These are phyloP conservation scores for Hymenoscyphus fructigenus DNA, from an alignment of 2,329 filamentous ascomycete species.

Conservation along the genomic window DNA sequence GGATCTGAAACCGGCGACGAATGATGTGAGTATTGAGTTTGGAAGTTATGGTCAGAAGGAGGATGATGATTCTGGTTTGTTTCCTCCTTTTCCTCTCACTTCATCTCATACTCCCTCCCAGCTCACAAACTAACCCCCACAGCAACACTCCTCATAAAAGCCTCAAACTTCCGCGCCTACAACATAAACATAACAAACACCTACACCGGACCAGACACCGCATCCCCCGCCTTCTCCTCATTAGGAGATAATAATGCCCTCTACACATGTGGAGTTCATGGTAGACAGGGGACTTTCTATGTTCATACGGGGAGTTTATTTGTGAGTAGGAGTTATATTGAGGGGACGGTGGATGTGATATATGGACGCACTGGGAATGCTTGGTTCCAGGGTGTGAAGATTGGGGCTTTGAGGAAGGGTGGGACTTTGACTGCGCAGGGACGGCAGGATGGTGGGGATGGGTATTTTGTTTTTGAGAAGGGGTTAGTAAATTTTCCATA, in stretches of 20 bases:
- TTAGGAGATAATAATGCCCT: slow-evolving; percentile 50
- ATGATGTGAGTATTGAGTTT: slow-evolving; percentile 39
- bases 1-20: slow-evolving; percentile 41
- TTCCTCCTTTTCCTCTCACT: not conserved
- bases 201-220: slow-evolving; percentile 46
- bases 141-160: slow-evolving; percentile 28
- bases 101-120: not conserved
- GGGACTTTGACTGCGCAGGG: slow-evolving; percentile 49
- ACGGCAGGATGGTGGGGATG: slow-evolving; percentile 47
- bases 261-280: slow-evolving; percentile 52
- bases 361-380: slow-evolving; percentile 51
- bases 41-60: slow-evolving; percentile 10
- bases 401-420: slow-evolving; percentile 42
- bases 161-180: slow-evolving; percentile 53
- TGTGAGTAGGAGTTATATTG: slow-evolving; percentile 54
- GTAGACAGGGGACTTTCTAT: slow-evolving; percentile 54
- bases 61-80: slow-evolving; percentile 40
- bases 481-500: slow-evolving; percentile 30
- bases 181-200: slow-evolving; percentile 56
- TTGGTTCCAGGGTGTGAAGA: slow-evolving; percentile 51
- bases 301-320: slow-evolving; percentile 50
- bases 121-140: not conserved
- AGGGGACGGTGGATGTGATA: slow-evolving; percentile 57
- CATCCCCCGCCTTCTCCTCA: slow-evolving; percentile 51
- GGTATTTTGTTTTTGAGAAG: slow-evolving; percentile 46